phyloP scores from a whole-genome alignment of 345 rosid species.

The Acer yangbiense region DNA sequence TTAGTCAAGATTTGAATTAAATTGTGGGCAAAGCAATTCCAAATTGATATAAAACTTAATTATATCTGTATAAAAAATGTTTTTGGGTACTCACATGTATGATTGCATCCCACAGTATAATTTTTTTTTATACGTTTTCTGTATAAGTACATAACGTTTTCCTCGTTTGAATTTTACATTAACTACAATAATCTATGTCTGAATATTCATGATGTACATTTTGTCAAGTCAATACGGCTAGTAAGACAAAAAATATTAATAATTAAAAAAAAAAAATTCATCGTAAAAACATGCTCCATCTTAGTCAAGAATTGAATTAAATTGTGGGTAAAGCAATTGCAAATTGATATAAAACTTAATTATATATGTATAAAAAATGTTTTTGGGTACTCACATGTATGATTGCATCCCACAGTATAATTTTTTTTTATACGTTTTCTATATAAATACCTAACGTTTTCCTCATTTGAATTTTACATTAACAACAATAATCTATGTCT shows the following conservation, averaged over 20 bases:
- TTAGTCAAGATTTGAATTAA: neutral
- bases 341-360: neutral
- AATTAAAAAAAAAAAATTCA: neutral
- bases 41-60: neutral
- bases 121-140: neutral
- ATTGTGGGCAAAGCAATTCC: conserved; percentile 6
- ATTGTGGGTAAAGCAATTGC: conserved; percentile 3
- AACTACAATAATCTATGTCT: too few species aligned
- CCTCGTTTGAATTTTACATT: too few species aligned
- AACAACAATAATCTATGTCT: too few species aligned
- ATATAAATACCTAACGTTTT: too few species aligned
- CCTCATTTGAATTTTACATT: too few species aligned
- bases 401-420: neutral
- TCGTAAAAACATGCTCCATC: neutral
- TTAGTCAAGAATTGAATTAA: neutral
- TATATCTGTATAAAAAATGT: neutral
- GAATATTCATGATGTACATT: neutral
- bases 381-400: neutral
- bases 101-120: neutral
- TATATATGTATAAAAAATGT: neutral
- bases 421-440: neutral
- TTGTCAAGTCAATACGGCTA: neutral
- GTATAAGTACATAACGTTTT: too few species aligned
- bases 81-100: neutral
- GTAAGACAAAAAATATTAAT: neutral